phyloP scores from a whole-genome alignment of 139 green algal genomes.

The Gonium pectorale region DNA sequence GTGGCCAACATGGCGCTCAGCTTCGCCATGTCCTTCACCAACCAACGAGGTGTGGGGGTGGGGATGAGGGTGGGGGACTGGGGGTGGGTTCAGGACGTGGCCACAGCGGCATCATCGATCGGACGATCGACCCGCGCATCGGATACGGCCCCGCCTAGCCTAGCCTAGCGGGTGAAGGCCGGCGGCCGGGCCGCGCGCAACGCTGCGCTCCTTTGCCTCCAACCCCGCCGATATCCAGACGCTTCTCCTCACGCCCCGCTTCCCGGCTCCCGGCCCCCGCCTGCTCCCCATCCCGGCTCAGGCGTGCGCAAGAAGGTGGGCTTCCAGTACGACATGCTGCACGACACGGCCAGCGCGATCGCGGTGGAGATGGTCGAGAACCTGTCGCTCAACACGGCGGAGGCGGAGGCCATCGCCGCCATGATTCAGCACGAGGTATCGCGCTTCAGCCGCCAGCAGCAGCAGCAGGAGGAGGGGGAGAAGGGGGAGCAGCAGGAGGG shows the following conservation, averaged over 20 bases:
- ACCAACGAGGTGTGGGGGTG: conserved; percentile 1
- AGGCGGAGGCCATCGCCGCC: conserved; percentile 52
- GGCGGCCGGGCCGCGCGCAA: too few relatives aligned
- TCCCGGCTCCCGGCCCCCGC: not conserved
- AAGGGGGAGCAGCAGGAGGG: not conserved
- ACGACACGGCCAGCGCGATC: conserved; percentile 85
- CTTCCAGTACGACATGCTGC: conserved; percentile 90
- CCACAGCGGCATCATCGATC: too few relatives aligned
- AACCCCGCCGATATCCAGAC: too few relatives aligned
- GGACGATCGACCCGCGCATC: too few relatives aligned
- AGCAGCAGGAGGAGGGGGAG: not conserved
- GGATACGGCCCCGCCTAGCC: too few relatives aligned
- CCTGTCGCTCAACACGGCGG: conserved; percentile 53
- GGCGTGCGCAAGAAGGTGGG: conserved; percentile 65
- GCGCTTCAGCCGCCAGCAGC: not conserved
- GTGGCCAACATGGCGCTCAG: conserved; percentile 23
- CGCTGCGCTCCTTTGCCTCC: too few relatives aligned
- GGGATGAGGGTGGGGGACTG: not conserved
- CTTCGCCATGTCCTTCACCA: conserved; percentile 48
- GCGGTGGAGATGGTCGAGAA: conserved; percentile 90
- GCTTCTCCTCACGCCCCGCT: too few relatives aligned
- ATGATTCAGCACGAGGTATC: conserved; percentile 48
- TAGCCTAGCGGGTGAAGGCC: too few relatives aligned
- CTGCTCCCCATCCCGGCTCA: not conserved
- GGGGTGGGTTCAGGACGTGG: not conserved